phyloP scores from a whole-genome alignment of 306 rosid genomes.

The Hippophae tibetana region DNA sequence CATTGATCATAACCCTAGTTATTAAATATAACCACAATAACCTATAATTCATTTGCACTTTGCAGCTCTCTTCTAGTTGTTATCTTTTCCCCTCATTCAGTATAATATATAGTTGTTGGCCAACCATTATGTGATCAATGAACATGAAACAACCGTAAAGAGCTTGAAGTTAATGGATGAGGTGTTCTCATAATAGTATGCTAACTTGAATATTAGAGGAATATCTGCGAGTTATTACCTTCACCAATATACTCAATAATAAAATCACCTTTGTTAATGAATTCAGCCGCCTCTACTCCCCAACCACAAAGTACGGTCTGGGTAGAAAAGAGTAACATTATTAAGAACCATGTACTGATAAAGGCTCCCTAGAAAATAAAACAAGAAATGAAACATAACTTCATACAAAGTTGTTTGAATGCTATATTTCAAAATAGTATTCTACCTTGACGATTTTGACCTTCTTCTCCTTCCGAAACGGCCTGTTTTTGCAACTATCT shows the following conservation, averaged over 20 bases:
- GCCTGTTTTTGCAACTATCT: conserved; percentile 72
- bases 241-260: conserved; percentile 86
- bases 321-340: conserved; percentile 6
- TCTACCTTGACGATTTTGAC: conserved; percentile 66
- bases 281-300: conserved; percentile 90
- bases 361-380: background rate
- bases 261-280: conserved; percentile 55
- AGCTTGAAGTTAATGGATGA: background rate
- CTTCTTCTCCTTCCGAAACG: conserved; percentile 88
- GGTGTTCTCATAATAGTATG: background rate
- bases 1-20: no score
- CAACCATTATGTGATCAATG: no score
- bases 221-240: conserved; percentile 41
- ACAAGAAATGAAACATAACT: conserved; percentile 4
- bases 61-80: no score
- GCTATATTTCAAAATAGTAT: conserved; percentile 2
- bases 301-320: conserved; percentile 94
- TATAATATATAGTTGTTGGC: no score
- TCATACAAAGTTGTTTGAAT: background rate
- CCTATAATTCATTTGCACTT: no score
- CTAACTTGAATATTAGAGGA: conserved; percentile 4
- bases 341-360: conserved; percentile 5
- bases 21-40: no score
- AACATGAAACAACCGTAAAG: no score
- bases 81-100: no score